These are phyloP conservation scores for Telopea speciosissima DNA, from an alignment of 177 flowering plant genomes.

Conservation along the genomic window DNA sequence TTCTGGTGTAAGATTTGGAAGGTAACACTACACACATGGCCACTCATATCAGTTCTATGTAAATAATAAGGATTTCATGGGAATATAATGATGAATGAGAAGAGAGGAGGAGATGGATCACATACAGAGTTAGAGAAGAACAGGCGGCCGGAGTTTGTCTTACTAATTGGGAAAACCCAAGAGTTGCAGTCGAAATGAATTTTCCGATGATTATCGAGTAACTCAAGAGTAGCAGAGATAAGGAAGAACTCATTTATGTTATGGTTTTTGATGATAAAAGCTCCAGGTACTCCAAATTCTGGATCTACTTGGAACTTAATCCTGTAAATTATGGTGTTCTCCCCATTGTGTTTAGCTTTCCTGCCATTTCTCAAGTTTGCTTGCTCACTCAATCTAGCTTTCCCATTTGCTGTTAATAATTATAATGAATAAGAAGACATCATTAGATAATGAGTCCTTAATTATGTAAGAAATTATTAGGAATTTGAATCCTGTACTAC, in stretches of 20 bases:
- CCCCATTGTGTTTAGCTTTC: constrained; percentile 17
- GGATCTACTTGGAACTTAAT: constrained; percentile 24
- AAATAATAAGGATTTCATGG: too few species aligned
- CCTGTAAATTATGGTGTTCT: constrained; percentile 21
- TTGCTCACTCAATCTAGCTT: constrained; percentile 32
- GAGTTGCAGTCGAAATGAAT: constrained; percentile 62
- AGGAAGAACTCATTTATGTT: constrained; percentile 49
- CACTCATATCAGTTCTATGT: too few species aligned
- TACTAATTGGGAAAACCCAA: constrained; percentile 52
- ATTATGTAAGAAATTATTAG: not conserved
- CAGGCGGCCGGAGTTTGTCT: constrained; percentile 28
- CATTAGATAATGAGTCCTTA: too few species aligned
- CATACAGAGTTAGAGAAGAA: constrained; percentile 63
- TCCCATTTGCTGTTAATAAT: constrained; percentile 24
- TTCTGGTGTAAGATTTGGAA: constrained; percentile 49
- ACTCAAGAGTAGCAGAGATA: constrained; percentile 24
- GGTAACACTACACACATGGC: constrained; percentile 30
- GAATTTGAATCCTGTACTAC: too few species aligned
- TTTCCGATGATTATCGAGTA: constrained; percentile 4
- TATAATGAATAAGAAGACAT: too few species aligned
- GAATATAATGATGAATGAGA: too few species aligned
- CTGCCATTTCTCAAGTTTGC: constrained; percentile 30
- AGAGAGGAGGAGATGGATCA: not conserved
- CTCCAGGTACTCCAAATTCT: constrained; percentile 57
- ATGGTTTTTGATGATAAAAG: constrained; percentile 34